Evolutionary conservation across 129 eudicot species (phyloP).

Genomic region (Scalesia atractyloides): DNA sequence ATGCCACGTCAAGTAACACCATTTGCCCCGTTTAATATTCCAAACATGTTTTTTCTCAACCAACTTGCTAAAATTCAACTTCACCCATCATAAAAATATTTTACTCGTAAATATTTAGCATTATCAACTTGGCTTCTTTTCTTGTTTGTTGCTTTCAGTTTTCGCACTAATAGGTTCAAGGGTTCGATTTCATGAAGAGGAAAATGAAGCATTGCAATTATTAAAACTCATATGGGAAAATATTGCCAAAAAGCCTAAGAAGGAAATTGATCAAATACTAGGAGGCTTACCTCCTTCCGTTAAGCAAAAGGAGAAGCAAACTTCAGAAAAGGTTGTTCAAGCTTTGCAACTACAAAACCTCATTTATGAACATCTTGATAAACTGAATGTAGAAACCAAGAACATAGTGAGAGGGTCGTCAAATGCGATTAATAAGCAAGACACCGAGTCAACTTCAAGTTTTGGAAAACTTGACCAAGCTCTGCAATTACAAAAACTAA

Average conservation of each 20-base stretch:
- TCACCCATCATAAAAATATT: no score
- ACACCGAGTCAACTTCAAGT: background rate
- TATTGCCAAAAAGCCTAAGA: background rate
- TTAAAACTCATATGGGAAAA: conserved; percentile 3
- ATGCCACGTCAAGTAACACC: no score
- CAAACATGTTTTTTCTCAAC: no score
- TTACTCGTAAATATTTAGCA: no score
- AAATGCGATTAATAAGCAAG: background rate
- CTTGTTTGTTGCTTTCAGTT: background rate
- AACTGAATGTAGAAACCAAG: conserved; percentile 13
- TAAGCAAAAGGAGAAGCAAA: background rate
- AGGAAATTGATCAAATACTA: background rate
- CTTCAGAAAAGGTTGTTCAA: conserved; percentile 13
- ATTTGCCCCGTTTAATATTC: no score
- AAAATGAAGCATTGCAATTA: background rate
- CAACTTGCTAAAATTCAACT: no score
- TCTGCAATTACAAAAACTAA: background rate
- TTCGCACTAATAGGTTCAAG: background rate
- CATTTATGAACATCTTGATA: conserved; percentile 17
- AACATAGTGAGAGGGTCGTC: background rate
- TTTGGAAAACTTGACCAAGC: background rate
- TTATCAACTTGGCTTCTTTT: background rate
- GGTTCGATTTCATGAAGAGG: background rate
- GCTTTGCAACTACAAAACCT: conserved; percentile 14
- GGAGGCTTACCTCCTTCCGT: background rate